phyloP scores from a whole-genome alignment of 495 filamentous ascomycete genomes.

The Oidiodendron maius region DNA sequence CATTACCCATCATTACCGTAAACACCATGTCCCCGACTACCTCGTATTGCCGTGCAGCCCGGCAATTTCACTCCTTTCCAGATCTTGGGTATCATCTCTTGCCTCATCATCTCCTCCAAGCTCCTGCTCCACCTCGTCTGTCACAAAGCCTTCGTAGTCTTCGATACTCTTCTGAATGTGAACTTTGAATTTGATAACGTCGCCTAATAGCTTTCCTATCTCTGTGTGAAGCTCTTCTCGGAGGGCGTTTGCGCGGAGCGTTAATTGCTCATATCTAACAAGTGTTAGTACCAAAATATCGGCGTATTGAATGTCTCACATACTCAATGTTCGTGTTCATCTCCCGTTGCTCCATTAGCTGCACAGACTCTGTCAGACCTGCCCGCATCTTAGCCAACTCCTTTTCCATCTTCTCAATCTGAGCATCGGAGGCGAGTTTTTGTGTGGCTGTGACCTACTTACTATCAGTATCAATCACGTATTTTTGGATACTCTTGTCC shows the following conservation, averaged over 20 bases:
- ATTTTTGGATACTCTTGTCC: neutral
- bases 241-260: conserved; percentile 71
- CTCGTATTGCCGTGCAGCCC: neutral
- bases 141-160: conserved; percentile 87
- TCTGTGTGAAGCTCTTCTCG: conserved; percentile 94
- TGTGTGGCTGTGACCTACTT: conserved; percentile 67
- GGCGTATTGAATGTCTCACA: conserved; percentile 22
- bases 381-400: conserved; percentile 89
- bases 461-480: conserved; percentile 15
- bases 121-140: conserved; percentile 85
- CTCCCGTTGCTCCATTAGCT: conserved; percentile 89
- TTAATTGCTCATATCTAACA: conserved; percentile 82
- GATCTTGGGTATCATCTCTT: conserved; percentile 31
- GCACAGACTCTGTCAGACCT: conserved; percentile 78
- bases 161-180: conserved; percentile 89
- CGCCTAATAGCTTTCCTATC: conserved; percentile 91
- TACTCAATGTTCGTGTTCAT: conserved; percentile 96
- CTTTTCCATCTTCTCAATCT: conserved; percentile 98
- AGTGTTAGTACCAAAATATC: neutral
- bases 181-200: conserved; percentile 97
- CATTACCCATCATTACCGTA: neutral
- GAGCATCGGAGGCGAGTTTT: conserved; percentile 78
- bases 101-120: conserved; percentile 50
- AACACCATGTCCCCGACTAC: no score
- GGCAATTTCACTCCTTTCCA: conserved; percentile 6